Base-by-base conservation (phyloP, 2,329 filamentous ascomycete species). In the Alternaria atra region DNA sequence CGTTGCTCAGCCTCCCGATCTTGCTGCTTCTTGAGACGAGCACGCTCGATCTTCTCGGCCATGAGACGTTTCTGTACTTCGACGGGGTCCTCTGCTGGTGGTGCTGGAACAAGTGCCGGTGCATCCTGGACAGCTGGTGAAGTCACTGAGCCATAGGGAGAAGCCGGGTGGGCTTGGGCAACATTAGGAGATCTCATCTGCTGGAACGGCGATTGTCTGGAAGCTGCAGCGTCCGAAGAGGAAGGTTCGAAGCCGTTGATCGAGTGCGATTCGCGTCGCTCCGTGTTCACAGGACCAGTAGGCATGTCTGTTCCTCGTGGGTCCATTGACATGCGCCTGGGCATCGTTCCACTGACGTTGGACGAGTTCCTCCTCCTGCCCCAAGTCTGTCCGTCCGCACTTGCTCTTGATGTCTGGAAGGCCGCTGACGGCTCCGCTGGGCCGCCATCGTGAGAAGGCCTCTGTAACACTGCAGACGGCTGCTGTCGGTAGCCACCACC, bases 331-430 rank as follows among this genome's bases (percentile, higher is more conserved):
- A 86, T 84, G 34, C 90, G 87, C 68, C 90, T 86, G 68, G 85
- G 85, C 76, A 93, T 97, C 60, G 91, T 91, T 56, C 92, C 93
- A 76, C 94, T 97, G 40, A 97, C 90, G 73, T 93, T 96, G 2
- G 94, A 98, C 15, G 94, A 97, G 59, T 91, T 91, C 64, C 94
- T 89, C 63, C 93, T 89, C 66, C 93, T 89, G 37, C 85, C 86
- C 83, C 91, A 94, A 3, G 87, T 84, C 12, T 82, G 78, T 35
- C 78, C 80, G 61, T 87, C 88, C 66, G 91, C 89, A 62, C 91
- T 88, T 35, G 86, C 86, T 61, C 93, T 87, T 67, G 87, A 88
- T 4, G 92, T 92, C 77, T 97, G 94, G 76, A 97, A 97, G 5
- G 92, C 91, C 42, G 91, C 85, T 32, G 93, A 96, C 13, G 93